Evolutionary conservation across 2,329 filamentous ascomycete species (phyloP).

Genomic region (Colletotrichum graminicola): DNA sequence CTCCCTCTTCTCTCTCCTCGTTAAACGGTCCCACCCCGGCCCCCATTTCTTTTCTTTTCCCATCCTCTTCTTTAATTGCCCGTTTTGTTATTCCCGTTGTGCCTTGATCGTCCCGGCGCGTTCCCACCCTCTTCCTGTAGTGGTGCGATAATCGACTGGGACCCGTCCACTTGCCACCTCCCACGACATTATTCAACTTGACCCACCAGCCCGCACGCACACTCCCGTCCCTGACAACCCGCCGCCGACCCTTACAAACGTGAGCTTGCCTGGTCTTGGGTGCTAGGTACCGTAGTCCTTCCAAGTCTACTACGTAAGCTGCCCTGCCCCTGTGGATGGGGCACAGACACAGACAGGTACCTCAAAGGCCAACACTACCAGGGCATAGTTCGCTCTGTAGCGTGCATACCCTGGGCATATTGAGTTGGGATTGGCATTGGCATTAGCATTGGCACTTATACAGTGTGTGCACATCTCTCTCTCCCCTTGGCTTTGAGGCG

Average conservation of each 20-base stretch:
- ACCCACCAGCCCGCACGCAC: conserved; percentile 33
- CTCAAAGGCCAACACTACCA: conserved; percentile 10
- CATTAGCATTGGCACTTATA: conserved; percentile 17
- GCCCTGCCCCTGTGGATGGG: not conserved
- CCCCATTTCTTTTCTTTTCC: conserved; percentile 6
- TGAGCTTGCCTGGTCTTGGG: conserved; percentile 10
- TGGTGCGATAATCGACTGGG: conserved; percentile 31
- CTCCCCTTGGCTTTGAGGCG: conserved; percentile 16
- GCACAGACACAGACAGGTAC: conserved; percentile 5
- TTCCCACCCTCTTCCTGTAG: conserved; percentile 25
- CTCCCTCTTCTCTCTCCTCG: not conserved
- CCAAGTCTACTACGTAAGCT: not conserved
- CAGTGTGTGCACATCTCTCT: conserved; percentile 22
- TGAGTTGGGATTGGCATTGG: not conserved
- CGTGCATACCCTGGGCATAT: conserved; percentile 11
- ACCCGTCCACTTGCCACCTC: conserved; percentile 35
- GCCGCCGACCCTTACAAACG: conserved; percentile 13
- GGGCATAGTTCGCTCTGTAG: conserved; percentile 22
- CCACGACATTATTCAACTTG: conserved; percentile 27
- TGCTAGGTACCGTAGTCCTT: conserved; percentile 12
- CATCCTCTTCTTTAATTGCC: conserved; percentile 6
- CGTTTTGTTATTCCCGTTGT: conserved; percentile 23
- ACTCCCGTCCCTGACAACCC: conserved; percentile 35
- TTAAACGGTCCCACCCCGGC: not conserved
- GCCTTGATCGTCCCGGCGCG: conserved; percentile 15